These are phyloP conservation scores for Arabidopsis suecica DNA, from an alignment of 345 rosid genomes.

Conservation along the genomic window DNA sequence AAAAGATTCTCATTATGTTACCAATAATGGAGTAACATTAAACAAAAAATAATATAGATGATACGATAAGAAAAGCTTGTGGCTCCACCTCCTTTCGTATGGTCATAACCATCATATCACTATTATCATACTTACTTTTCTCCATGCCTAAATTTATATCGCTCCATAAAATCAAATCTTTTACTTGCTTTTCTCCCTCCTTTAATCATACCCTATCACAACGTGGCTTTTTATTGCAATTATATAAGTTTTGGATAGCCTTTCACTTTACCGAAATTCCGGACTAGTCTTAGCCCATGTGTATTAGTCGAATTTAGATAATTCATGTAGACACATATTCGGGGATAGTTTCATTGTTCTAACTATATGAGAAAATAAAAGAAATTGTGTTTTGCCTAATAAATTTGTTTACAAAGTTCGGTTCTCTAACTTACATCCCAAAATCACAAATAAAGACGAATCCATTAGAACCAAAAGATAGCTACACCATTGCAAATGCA, in stretches of 20 bases:
- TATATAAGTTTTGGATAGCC: slow-evolving; percentile 7
- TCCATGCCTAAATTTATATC: neutral
- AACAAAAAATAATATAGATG: slow-evolving; percentile 16
- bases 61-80: slow-evolving; percentile 20
- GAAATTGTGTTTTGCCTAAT: neutral
- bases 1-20: slow-evolving; percentile 30
- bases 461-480: no score
- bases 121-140: neutral
- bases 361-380: neutral
- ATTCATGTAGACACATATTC: neutral
- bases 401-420: neutral
- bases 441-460: no score
- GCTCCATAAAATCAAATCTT: neutral
- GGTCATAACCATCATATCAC: slow-evolving; percentile 35
- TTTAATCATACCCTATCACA: slow-evolving; percentile 19
- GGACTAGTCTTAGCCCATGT: slow-evolving; percentile 16
- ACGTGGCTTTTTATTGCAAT: slow-evolving; percentile 27
- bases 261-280: slow-evolving; percentile 26
- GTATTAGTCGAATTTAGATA: neutral
- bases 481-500: no score
- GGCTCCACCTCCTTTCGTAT: slow-evolving; percentile 39
- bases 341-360: neutral
- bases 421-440: no score
- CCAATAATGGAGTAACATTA: slow-evolving; percentile 26
- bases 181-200: slow-evolving; percentile 24